Evolutionary conservation across 73 alveolate species (phyloP).

Genomic region (Paramecium primaurelia): DNA sequence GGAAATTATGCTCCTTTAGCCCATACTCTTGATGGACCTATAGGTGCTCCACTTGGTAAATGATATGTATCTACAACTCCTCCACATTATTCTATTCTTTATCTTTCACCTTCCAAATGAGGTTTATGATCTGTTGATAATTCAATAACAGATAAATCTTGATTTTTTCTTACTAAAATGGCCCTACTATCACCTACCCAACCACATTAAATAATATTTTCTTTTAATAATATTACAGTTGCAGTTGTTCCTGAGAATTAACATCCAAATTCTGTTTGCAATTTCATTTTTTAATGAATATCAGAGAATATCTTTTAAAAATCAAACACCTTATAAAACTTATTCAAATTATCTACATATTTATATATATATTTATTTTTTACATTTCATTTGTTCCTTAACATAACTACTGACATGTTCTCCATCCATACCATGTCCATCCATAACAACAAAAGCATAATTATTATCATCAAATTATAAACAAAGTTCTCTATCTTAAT

Average conservation of each 20-base stretch:
- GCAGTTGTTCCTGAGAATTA: conserved; percentile 5
- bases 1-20: conserved; percentile 65
- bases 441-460: conserved; percentile 4
- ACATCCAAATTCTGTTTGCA: not conserved
- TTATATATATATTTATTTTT: not conserved
- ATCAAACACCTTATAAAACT: not conserved
- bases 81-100: conserved; percentile 2
- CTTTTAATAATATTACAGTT: not conserved
- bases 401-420: not conserved
- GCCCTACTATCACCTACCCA: conserved; percentile 49
- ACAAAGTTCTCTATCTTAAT: not conserved
- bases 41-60: conserved; percentile 54
- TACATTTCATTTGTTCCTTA: not conserved
- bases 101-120: not conserved
- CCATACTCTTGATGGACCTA: conserved; percentile 74
- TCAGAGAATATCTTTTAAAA: not conserved
- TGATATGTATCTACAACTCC: conserved; percentile 43
- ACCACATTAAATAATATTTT: not conserved
- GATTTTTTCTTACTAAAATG: not conserved
- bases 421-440: conserved; percentile 46
- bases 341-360: not conserved
- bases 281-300: not conserved
- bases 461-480: not conserved
- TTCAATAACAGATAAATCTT: not conserved
- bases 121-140: conserved; percentile 50